Base-by-base conservation (phyloP, 208 protist species). In the Leptomonas pyrrhocoris region DNA sequence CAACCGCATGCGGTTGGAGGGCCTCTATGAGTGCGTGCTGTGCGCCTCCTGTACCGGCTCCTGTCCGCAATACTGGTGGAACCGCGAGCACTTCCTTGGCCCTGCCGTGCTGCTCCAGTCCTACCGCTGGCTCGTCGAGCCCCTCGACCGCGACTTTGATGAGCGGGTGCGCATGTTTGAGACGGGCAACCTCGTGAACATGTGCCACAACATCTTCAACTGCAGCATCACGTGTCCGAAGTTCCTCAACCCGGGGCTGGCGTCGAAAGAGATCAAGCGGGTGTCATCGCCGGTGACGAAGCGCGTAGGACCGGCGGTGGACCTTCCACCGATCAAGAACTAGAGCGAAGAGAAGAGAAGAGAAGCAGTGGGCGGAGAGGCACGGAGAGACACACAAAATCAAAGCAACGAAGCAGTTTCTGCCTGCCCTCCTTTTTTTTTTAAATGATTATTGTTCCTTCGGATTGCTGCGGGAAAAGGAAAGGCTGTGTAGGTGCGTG, bases 151-250 rank as follows among this genome's bases (percentile, higher is more conserved):
- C 51, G 88, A 94, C 77, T 93, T 94, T 36, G 88, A 95, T 64
- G 82, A 83, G 63, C 84, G 92, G 28, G 79, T 97, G 58, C 83
- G 85, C 63, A 88, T 92, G 80, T 92, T 94, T 71, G 89, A 97
- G 79, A 87, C 93, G 61, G 88, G 89, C 66, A 79, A 77, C 25
- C 79, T 90, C 13, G 81, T 95, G 71, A 94, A 94, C 79, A 93
- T 95, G 80, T 97, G 92, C 77, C 92, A 97, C 73, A 97, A 94
- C 73, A 95, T 97, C 64, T 94, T 95, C 76, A 97, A 97, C 74
- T 97, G 92, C 84, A 88, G 68, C 65, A 83, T 94, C 60, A 94
- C 89, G 15, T 97, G 92, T 73, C 92, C 92, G 55, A 97, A 97
- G 82, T 94, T 93, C 79, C 86, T 97, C 42, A 97, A 95, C 71